phyloP scores from a whole-genome alignment of 192 early-diverging fungal genomes.

The Gonapodya prolifera region DNA sequence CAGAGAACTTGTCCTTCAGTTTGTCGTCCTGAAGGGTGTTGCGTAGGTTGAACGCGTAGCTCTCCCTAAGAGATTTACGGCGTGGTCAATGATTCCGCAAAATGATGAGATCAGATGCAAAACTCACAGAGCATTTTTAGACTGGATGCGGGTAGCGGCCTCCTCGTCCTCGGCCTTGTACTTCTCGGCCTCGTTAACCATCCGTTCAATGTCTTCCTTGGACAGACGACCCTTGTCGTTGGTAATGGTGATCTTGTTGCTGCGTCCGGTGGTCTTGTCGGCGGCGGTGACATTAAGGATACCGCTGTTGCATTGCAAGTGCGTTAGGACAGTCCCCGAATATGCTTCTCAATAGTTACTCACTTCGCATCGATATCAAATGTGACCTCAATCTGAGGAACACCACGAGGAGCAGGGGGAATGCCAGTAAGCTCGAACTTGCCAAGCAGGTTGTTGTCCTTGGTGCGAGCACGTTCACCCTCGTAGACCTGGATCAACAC shows the following conservation, averaged over 20 bases:
- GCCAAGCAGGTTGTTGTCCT: conserved; percentile 97
- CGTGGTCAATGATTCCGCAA: too few relatives aligned
- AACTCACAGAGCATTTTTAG: conserved; percentile 91
- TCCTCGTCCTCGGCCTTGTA: conserved; percentile 90
- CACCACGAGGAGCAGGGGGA: conserved; percentile 90
- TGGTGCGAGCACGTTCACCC: conserved; percentile 92
- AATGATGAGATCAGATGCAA: too few relatives aligned
- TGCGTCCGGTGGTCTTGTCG: conserved; percentile 87
- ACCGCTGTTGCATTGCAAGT: conserved; percentile 92
- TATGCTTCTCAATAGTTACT: conserved; percentile 94
- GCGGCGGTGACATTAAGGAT: conserved; percentile 89
- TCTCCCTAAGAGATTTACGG: too few relatives aligned
- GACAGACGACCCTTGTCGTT: conserved; percentile 97
- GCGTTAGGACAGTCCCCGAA: too few relatives aligned
- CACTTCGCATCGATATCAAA: too few relatives aligned
- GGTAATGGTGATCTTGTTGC: conserved; percentile 98
- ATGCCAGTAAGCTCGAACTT: conserved; percentile 98
- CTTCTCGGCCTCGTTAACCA: conserved; percentile 57
- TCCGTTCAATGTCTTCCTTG: conserved; percentile 98
- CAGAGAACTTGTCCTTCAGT: conserved; percentile 64
- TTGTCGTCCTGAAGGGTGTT: conserved; percentile 81
- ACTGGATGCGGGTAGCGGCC: conserved; percentile 73
- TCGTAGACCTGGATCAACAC: conserved; percentile 97
- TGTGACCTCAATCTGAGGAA: too few relatives aligned
- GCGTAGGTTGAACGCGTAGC: conserved; percentile 94